phyloP scores from a whole-genome alignment of 2,329 filamentous ascomycete species.

The Chaetomiaceae sp. region DNA sequence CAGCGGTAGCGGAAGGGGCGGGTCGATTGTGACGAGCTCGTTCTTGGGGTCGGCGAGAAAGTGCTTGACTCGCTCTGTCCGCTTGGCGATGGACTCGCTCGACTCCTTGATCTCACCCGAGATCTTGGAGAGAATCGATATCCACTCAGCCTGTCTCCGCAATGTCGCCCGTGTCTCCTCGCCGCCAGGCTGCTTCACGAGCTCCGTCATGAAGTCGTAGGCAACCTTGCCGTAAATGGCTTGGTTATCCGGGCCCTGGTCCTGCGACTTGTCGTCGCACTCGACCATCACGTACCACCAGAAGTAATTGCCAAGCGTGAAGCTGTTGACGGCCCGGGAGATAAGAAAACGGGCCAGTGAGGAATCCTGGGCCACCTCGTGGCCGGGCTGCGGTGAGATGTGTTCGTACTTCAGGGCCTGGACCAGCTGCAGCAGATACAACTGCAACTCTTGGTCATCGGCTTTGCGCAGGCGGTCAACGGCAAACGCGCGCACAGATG shows the following conservation, averaged over 20 bases:
- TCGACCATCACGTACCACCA: constrained; percentile 99
- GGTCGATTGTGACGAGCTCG: constrained; percentile 75
- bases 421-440: constrained; percentile 90
- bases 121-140: constrained; percentile 80
- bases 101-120: constrained; percentile 82
- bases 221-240: constrained; percentile 89
- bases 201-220: constrained; percentile 89
- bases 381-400: constrained; percentile 56
- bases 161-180: constrained; percentile 68
- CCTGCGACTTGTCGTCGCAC: constrained; percentile 75
- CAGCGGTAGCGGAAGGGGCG: constrained; percentile 78
- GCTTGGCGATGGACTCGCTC: constrained; percentile 68
- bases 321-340: constrained; percentile 77
- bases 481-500: constrained; percentile 82
- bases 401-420: constrained; percentile 94
- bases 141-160: constrained; percentile 80
- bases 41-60: constrained; percentile 85
- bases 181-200: constrained; percentile 66
- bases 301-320: constrained; percentile 87
- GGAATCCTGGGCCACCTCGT: constrained; percentile 64
- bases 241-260: constrained; percentile 67
- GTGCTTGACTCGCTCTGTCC: constrained; percentile 78
- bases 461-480: constrained; percentile 88
- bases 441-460: constrained; percentile 81
- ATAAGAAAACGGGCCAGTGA: constrained; percentile 88